A percentile compares a stretch with the other conserved stretches of the same genome.
phyloP scores from a whole-genome alignment of 2,329 filamentous ascomycete species.

The Periconia sp. region DNA sequence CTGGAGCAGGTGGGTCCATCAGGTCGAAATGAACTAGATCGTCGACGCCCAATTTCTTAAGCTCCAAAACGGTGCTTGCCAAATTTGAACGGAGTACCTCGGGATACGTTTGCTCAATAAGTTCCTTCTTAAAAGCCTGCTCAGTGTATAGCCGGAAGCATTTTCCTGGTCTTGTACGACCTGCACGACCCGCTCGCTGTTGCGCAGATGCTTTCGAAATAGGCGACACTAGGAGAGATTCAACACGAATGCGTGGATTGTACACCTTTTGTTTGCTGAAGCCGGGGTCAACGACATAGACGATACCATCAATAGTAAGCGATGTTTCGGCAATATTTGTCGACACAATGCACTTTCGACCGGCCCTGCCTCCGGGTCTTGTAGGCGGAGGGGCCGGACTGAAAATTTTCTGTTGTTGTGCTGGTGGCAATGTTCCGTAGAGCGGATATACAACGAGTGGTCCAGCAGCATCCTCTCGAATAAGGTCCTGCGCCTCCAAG shows the following conservation, averaged over 20 bases:
- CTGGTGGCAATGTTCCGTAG: constrained; percentile 89
- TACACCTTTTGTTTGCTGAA: constrained; percentile 99
- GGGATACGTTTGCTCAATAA: constrained; percentile 96
- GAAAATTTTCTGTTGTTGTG: constrained; percentile 95
- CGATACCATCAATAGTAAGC: constrained; percentile 97
- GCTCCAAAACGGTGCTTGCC: constrained; percentile 89
- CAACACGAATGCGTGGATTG: constrained; percentile 94
- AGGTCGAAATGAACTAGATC: constrained; percentile 98
- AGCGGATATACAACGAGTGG: constrained; percentile 90
- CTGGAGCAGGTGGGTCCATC: constrained; percentile 97
- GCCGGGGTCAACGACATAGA: constrained; percentile 98
- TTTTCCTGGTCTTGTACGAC: constrained; percentile 97
- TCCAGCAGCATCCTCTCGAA: constrained; percentile 87
- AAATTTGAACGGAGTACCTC: constrained; percentile 95
- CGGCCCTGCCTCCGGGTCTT: constrained; percentile 78
- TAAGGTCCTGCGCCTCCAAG: constrained; percentile 89
- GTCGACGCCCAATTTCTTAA: constrained; percentile 96
- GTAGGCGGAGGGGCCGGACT: constrained; percentile 79
- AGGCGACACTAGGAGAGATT: constrained; percentile 95
- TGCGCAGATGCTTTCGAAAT: constrained; percentile 98
- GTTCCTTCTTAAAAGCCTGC: constrained; percentile 92
- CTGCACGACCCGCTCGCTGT: constrained; percentile 97
- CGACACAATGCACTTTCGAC: constrained; percentile 91
- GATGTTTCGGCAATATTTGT: constrained; percentile 99
- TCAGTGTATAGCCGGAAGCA: constrained; percentile 98